These are phyloP conservation scores for Ustilago cynodontis DNA, from an alignment of 1,284 basidiomycete genomes.

Conservation along the genomic window DNA sequence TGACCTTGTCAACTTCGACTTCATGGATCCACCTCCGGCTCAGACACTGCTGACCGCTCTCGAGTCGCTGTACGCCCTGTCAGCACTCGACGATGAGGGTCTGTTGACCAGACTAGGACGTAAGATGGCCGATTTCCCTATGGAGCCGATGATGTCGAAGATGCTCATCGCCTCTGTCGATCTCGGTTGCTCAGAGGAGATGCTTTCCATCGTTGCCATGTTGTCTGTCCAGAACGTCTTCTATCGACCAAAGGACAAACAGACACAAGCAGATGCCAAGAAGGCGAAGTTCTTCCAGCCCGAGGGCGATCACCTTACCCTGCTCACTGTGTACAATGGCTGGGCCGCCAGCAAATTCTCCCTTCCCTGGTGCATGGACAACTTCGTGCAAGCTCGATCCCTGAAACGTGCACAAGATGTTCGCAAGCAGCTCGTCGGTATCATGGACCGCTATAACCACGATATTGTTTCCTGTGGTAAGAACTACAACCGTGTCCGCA, in stretches of 20 bases:
- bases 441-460: constrained; percentile 99
- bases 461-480: constrained; percentile 90
- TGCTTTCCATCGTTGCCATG: constrained; percentile 97
- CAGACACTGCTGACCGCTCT: constrained; percentile 95
- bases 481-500: constrained; percentile 92
- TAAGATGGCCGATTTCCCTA: constrained; percentile 99
- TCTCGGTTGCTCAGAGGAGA: constrained; percentile 92
- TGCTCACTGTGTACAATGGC: constrained; percentile 96
- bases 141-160: constrained; percentile 95
- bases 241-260: constrained; percentile 98
- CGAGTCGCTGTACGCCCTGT: constrained; percentile 92
- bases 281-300: constrained; percentile 89
- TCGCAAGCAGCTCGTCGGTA: constrained; percentile 93
- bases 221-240: constrained; percentile 95
- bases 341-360: constrained; percentile 96
- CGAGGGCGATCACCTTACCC: constrained; percentile 94
- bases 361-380: constrained; percentile 80
- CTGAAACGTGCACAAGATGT: constrained; percentile 98
- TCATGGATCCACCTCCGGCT: constrained; percentile 98
- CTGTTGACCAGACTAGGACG: constrained; percentile 90
- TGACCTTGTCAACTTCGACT: constrained; percentile 96
- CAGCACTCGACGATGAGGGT: constrained; percentile 96
- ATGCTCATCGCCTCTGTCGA: constrained; percentile 99
- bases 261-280: constrained; percentile 97
- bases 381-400: constrained; percentile 96